A percentile compares a stretch with the other conserved stretches of the same genome.
Evolutionary conservation across 306 rosid species (phyloP).

Genomic region (Rosa multiflora): DNA sequence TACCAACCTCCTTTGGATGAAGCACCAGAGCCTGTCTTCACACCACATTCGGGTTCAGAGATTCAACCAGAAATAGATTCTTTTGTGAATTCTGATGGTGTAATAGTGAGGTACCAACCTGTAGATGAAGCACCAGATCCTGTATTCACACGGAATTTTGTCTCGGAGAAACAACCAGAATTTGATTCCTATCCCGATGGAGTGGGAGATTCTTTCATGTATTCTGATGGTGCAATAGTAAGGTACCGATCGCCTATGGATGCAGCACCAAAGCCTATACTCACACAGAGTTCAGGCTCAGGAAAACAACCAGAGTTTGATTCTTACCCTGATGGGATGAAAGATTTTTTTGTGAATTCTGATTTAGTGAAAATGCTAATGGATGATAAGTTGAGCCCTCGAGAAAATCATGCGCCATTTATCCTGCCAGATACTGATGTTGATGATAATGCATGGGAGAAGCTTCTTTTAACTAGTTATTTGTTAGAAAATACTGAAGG

Average conservation of each 20-base stretch:
- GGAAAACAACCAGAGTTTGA: not conserved
- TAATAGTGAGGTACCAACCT: constrained; percentile 63
- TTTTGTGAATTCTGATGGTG: constrained; percentile 61
- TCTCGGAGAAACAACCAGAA: constrained; percentile 39
- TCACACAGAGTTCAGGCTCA: not conserved
- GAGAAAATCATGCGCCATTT: constrained; percentile 57
- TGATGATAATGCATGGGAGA: constrained; percentile 64
- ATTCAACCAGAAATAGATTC: constrained; percentile 42
- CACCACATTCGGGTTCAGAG: constrained; percentile 30
- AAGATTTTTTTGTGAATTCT: constrained; percentile 47
- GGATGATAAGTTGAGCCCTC: constrained; percentile 65
- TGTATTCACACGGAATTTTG: constrained; percentile 30
- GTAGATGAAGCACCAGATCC: constrained; percentile 36
- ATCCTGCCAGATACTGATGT: constrained; percentile 61
- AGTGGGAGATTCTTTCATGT: constrained; percentile 52
- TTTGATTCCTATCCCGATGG: constrained; percentile 47
- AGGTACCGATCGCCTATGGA: not conserved
- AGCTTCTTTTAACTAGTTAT: constrained; percentile 58
- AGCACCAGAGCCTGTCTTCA: constrained; percentile 33
- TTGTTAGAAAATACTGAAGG: constrained; percentile 42
- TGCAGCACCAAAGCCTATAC: not conserved
- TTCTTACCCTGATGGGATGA: not conserved
- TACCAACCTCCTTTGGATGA: constrained; percentile 61
- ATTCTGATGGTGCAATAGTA: constrained; percentile 43
- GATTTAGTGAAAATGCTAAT: constrained; percentile 60